Evolutionary conservation across 345 rosid species (phyloP).

Genomic region (Pistacia atlantica): DNA sequence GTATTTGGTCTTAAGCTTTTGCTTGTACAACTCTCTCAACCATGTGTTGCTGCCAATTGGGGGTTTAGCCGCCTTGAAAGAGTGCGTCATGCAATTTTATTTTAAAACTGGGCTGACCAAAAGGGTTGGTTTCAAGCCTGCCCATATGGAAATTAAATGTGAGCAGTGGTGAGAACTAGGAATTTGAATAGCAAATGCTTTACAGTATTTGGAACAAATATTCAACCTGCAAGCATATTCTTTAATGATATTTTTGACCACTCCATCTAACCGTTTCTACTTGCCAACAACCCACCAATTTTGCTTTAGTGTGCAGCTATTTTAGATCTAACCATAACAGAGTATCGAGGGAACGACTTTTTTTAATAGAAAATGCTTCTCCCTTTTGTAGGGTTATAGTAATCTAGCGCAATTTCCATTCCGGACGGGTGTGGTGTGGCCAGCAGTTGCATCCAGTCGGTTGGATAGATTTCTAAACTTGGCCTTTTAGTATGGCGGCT

Average conservation of each 20-base stretch:
- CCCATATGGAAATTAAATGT: background rate
- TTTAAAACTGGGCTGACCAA: background rate
- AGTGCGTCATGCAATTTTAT: background rate
- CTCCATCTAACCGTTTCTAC: conserved; percentile 13
- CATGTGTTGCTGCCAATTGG: background rate
- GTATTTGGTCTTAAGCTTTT: conserved; percentile 1
- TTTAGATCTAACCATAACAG: background rate
- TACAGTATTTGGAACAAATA: conserved; percentile 12
- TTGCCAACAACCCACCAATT: conserved; percentile 27
- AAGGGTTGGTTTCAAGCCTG: background rate
- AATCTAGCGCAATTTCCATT: background rate
- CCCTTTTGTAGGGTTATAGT: background rate
- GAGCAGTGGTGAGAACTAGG: background rate
- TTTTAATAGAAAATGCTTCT: background rate
- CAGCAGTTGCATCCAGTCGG: background rate
- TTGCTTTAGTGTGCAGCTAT: background rate
- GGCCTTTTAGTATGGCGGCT: background rate
- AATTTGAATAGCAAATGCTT: background rate
- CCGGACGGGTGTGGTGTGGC: background rate
- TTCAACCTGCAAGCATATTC: conserved; percentile 22
- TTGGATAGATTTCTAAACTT: background rate
- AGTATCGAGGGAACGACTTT: background rate
- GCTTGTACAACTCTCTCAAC: background rate
- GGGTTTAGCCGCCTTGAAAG: background rate
- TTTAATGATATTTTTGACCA: conserved; percentile 14